Evolutionary conservation across 768 basidiomycete genomes (phyloP).

Genomic region (Inosperma sp.): DNA sequence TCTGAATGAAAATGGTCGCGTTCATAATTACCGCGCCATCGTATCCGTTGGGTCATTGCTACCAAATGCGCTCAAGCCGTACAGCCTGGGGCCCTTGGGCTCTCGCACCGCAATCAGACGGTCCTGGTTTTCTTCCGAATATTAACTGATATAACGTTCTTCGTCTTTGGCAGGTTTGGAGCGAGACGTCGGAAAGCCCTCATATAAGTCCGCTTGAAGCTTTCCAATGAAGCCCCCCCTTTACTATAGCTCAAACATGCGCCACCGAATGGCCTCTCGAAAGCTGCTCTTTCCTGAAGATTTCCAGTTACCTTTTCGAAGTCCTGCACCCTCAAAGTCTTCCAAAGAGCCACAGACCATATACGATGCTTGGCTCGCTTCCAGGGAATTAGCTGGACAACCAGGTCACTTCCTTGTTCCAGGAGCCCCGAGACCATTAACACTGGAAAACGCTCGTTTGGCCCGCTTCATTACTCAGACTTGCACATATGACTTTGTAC

Average conservation of each 20-base stretch:
- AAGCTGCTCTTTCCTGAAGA: slow-evolving; percentile 36
- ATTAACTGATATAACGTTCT: slow-evolving; percentile 33
- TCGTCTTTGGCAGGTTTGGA: slow-evolving; percentile 26
- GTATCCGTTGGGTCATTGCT: slow-evolving; percentile 39
- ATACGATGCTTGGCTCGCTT: slow-evolving; percentile 57
- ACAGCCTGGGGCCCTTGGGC: slow-evolving; percentile 31
- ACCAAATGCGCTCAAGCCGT: slow-evolving; percentile 42
- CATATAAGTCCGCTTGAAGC: slow-evolving; percentile 25
- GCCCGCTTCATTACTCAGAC: slow-evolving; percentile 52
- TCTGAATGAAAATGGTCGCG: slow-evolving; percentile 30
- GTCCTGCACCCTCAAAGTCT: slow-evolving; percentile 15
- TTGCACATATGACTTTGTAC: slow-evolving; percentile 53
- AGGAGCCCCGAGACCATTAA: slow-evolving; percentile 66
- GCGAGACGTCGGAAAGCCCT: slow-evolving; percentile 20
- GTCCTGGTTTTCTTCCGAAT: slow-evolving; percentile 45
- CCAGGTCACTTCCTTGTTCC: slow-evolving; percentile 49
- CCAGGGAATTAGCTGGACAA: slow-evolving; percentile 46
- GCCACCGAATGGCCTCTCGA: slow-evolving; percentile 33
- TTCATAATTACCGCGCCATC: slow-evolving; percentile 21
- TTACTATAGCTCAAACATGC: slow-evolving; percentile 37
- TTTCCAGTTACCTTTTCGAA: slow-evolving; percentile 28
- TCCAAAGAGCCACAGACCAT: slow-evolving; percentile 28
- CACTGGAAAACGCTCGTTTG: slow-evolving; percentile 48
- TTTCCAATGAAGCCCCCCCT: slow-evolving; percentile 33
- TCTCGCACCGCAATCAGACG: slow-evolving; percentile 44